Base-by-base conservation (phyloP, 768 basidiomycete species). In the Suillus clintonianus region DNA sequence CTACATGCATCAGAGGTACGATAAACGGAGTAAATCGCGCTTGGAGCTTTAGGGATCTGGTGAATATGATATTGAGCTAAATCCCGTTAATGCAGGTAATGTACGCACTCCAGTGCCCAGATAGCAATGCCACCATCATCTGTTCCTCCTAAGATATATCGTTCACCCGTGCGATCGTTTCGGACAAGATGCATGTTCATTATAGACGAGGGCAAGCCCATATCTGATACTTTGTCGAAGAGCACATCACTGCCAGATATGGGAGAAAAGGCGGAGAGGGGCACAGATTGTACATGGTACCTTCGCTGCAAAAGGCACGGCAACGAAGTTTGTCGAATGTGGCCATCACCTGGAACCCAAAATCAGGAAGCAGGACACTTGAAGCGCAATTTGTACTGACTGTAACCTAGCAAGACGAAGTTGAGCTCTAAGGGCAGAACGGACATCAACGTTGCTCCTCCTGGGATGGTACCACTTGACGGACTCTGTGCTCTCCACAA, bases 71-170 rank as follows among this genome's bases (percentile, higher is more conserved):
- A 48, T 64, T 3, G 8, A 66, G 53, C 30, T n/a, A 51, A 32
- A 48, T 17, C 50, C 22, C 43, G 45, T 64, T 50, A 34, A 50
- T 5, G 42, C 1, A 6, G 17, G 6, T 32, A 42, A 27, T 24
- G 45, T 6, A 71, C 86, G 61, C 71, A 94, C 92, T 81, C 82
- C 8, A 85, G 66, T 3, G 83, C 80, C 93, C 92, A 95, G 61
- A 93, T 79, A 0, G 85, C 86, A 30, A 95, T 82, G 0, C 89
- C 87, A 4, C 94, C 94, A 68, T 93, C 91, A 62, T 91, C 89
- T 0, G 83, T 85, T 3, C 94, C 92, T 15, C 90, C 93, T 15
- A 93, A 76, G 17, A 96, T 77, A 37, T 86, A 83, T 19, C 77
- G 82, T 64, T 91, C 86, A 42, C 82, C 83, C 1, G 87, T 89